phyloP scores from a whole-genome alignment of 2,329 filamentous ascomycete species.

The Colletotrichum shisoi region DNA sequence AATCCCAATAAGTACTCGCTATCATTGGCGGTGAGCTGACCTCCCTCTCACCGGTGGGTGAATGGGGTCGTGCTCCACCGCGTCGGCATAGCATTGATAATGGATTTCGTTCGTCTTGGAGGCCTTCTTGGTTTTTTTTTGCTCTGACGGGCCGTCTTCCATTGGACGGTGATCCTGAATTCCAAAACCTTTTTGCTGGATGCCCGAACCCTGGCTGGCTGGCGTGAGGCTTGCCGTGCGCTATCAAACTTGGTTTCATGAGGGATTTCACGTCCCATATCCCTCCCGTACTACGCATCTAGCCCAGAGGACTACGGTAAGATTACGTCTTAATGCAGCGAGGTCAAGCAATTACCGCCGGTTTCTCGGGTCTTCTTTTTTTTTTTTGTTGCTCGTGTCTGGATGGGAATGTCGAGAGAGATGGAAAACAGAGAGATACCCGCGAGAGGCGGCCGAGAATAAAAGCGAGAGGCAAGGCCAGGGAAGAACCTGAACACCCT shows the following conservation, averaged over 20 bases:
- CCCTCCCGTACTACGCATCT: not conserved
- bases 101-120: conserved; percentile 17
- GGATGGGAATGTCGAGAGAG: not conserved
- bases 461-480: conserved; percentile 27
- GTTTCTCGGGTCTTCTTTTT: conserved; percentile 1
- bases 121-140: conserved; percentile 18
- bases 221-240: conserved; percentile 24
- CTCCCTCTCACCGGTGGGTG: conserved; percentile 27
- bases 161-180: conserved; percentile 30
- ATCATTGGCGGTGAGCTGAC: conserved; percentile 32
- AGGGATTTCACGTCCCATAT: conserved; percentile 34
- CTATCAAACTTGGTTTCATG: conserved; percentile 37
- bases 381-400: not conserved
- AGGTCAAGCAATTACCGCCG: conserved; percentile 20
- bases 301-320: conserved; percentile 20
- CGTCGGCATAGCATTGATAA: conserved; percentile 38
- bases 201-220: conserved; percentile 32
- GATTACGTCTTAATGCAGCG: conserved; percentile 40
- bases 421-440: conserved; percentile 4
- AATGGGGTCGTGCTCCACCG: conserved; percentile 30
- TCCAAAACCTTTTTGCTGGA: conserved; percentile 29
- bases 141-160: conserved; percentile 20
- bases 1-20: conserved; percentile 20
- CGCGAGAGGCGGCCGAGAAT: conserved; percentile 36
- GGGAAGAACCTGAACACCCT: not conserved